Conservation (phyloP, 2,329 filamentous ascomycete genomes). For the Acarospora socialis region DNA sequence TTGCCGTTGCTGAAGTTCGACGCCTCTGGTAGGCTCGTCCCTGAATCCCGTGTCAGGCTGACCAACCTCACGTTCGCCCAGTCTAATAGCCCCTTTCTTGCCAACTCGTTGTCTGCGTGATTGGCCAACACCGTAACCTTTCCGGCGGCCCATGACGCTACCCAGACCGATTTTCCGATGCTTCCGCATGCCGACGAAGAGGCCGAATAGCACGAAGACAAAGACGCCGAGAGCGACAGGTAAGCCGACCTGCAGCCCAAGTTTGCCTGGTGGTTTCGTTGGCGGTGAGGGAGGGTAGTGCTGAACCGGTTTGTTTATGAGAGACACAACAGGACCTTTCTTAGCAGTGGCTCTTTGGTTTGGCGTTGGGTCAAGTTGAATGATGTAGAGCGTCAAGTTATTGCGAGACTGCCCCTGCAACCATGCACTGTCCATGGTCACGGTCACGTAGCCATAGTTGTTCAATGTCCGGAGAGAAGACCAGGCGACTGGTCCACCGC, state of each 20-base stretch:
- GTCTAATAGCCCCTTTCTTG: conserved; percentile 16
- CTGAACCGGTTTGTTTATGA: conserved; percentile 21
- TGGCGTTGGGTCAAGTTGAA: conserved; percentile 19
- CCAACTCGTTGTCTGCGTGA: conserved; percentile 24
- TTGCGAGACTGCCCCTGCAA: conserved; percentile 24
- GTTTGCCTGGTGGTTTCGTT: conserved; percentile 18
- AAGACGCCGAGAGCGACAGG: conserved; percentile 26
- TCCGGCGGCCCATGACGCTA: conserved; percentile 23
- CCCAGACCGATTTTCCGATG: conserved; percentile 24
- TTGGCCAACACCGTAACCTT: conserved; percentile 25
- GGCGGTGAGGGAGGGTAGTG: conserved; percentile 23
- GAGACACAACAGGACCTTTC: conserved; percentile 24
- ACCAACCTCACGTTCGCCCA: conserved; percentile 20
- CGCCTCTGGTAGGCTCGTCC: conserved; percentile 11
- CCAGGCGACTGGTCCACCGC: conserved; percentile 22
- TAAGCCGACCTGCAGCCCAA: conserved; percentile 28
- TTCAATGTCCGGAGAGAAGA: conserved; percentile 24
- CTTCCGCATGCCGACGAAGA: conserved; percentile 29
- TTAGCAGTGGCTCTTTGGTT: conserved; percentile 14
- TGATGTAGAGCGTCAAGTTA: conserved; percentile 25
- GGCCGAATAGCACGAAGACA: conserved; percentile 22
- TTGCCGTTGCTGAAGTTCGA: conserved; percentile 12
- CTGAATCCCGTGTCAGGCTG: conserved; percentile 16
- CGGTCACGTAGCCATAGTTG: conserved; percentile 24
- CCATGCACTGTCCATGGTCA: conserved; percentile 28